These are phyloP conservation scores for Naganishia vishniacii DNA, from an alignment of 768 basidiomycete genomes.

Conservation along the genomic window DNA sequence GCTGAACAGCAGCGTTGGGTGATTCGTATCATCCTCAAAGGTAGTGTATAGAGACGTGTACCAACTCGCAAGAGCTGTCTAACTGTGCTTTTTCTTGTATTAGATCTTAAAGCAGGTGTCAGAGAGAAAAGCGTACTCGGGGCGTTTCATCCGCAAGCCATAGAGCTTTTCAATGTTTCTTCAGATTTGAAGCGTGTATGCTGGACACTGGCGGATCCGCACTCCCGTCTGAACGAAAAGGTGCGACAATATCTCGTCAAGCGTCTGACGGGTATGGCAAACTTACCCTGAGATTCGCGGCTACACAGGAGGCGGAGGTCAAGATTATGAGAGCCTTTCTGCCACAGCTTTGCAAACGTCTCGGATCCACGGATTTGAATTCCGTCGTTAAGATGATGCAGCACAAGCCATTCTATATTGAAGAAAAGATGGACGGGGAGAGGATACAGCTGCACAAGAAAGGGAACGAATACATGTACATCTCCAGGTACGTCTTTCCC, in stretches of 20 bases:
- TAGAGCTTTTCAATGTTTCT: slow-evolving; percentile 90
- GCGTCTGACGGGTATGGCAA: no score
- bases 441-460: slow-evolving; percentile 91
- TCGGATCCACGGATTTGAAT: slow-evolving; percentile 65
- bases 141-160: slow-evolving; percentile 89
- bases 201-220: slow-evolving; percentile 77
- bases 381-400: slow-evolving; percentile 81
- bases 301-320: slow-evolving; percentile 68
- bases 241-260: slow-evolving; percentile 31
- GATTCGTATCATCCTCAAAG: slow-evolving; percentile 90
- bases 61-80: background rate
- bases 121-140: slow-evolving; percentile 89
- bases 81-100: background rate
- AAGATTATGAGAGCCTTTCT: slow-evolving; percentile 80
- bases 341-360: slow-evolving; percentile 91
- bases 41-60: no score
- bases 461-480: slow-evolving; percentile 85
- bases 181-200: slow-evolving; percentile 91
- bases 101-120: slow-evolving; percentile 86
- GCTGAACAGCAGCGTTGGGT: slow-evolving; percentile 92
- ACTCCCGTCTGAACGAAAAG: slow-evolving; percentile 52
- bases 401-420: slow-evolving; percentile 72
- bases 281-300: no score
- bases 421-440: slow-evolving; percentile 97
- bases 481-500: slow-evolving; percentile 62